These are phyloP conservation scores for Trichoderma sp. DNA, from an alignment of 2,329 filamentous ascomycete genomes.

Conservation along the genomic window DNA sequence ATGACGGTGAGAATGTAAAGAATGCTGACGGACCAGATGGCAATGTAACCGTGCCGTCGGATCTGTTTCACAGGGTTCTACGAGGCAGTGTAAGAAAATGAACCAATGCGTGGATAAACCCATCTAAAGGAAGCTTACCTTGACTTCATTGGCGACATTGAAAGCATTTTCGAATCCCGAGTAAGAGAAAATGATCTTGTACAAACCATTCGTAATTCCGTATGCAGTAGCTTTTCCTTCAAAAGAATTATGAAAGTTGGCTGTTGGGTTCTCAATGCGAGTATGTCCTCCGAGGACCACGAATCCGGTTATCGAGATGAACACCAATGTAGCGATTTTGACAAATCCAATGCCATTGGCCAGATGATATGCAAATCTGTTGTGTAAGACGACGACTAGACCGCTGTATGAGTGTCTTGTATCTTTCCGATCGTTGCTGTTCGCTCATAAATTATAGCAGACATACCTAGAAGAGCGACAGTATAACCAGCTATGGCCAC, in stretches of 20 bases:
- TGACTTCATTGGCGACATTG: constrained; percentile 57
- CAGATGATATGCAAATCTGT: constrained; percentile 54
- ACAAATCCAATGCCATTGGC: constrained; percentile 57
- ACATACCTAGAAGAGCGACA: constrained; percentile 53
- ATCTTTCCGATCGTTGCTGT: neutral
- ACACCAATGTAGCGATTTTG: constrained; percentile 62
- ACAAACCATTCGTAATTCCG: constrained; percentile 46
- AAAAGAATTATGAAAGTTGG: constrained; percentile 40
- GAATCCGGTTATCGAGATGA: constrained; percentile 59
- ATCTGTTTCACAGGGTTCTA: constrained; percentile 55
- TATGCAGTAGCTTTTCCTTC: constrained; percentile 37
- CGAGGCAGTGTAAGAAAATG: neutral
- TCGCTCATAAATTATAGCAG: neutral
- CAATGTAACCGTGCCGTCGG: constrained; percentile 48
- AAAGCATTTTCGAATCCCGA: constrained; percentile 59
- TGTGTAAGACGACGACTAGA: constrained; percentile 48
- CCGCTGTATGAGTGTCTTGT: neutral
- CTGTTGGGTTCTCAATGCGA: constrained; percentile 32
- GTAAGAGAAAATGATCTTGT: constrained; percentile 60
- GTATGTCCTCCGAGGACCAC: constrained; percentile 52
- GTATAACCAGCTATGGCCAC: constrained; percentile 64
- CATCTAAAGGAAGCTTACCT: constrained; percentile 14
- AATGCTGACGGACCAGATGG: constrained; percentile 50
- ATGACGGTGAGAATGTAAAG: constrained; percentile 60
- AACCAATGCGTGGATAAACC: neutral